Evolutionary conservation across 2,329 filamentous ascomycete genomes (phyloP).

Genomic region (Xylaria arbuscula): DNA sequence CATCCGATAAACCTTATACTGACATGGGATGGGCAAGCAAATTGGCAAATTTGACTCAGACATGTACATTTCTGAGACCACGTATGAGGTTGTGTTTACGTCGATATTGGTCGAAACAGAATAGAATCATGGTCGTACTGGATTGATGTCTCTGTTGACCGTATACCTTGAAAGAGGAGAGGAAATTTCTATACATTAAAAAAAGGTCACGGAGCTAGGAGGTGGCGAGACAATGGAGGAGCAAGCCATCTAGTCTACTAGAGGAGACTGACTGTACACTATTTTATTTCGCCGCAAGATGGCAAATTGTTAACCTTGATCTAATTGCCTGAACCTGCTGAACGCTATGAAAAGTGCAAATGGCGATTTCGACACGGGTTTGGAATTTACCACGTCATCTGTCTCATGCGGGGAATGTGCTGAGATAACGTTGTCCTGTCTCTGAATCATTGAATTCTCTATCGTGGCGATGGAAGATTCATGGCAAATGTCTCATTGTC

Average conservation of each 20-base stretch:
- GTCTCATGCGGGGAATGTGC: not conserved
- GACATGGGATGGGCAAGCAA: slow-evolving; percentile 24
- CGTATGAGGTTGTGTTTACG: slow-evolving; percentile 15
- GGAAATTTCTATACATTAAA: no score
- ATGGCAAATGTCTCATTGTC: not conserved
- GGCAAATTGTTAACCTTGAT: no score
- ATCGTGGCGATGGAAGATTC: not conserved
- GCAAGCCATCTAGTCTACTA: no score
- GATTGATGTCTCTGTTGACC: slow-evolving; percentile 15
- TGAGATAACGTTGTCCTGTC: not conserved
- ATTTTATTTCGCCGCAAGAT: no score
- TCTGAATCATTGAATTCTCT: not conserved
- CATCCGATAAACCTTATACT: slow-evolving; percentile 20
- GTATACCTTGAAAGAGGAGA: not conserved
- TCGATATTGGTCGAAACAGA: slow-evolving; percentile 20
- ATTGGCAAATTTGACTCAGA: slow-evolving; percentile 21
- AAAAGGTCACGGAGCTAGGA: no score
- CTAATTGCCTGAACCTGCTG: no score
- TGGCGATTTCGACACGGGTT: not conserved
- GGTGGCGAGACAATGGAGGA: no score
- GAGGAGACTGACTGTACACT: no score
- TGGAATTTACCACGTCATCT: not conserved
- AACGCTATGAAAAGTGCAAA: no score
- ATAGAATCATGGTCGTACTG: slow-evolving; percentile 10
- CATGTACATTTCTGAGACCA: slow-evolving; percentile 22